phyloP scores from a whole-genome alignment of 2,329 filamentous ascomycete genomes.

The Calonectria pauciramosa region DNA sequence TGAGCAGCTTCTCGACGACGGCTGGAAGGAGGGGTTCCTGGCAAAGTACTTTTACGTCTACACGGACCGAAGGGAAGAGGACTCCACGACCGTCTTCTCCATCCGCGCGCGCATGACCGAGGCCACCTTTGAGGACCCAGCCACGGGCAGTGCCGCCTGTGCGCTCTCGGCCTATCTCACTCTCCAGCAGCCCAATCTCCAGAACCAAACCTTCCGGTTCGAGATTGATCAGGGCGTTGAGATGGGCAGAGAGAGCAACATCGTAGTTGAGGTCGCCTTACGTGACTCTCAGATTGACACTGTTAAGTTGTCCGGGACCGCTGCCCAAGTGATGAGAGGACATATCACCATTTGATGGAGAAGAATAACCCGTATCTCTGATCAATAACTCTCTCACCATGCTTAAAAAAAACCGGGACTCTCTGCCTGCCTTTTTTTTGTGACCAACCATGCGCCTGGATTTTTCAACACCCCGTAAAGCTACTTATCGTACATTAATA shows the following conservation, averaged over 20 bases:
- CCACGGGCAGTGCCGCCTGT: slow-evolving; percentile 74
- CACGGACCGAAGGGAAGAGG: slow-evolving; percentile 47
- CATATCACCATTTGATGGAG: slow-evolving; percentile 44
- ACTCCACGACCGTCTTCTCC: slow-evolving; percentile 44
- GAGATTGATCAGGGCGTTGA: slow-evolving; percentile 76
- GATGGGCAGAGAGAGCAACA: slow-evolving; percentile 72
- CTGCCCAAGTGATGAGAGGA: slow-evolving; percentile 53
- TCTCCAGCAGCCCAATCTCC: slow-evolving; percentile 52
- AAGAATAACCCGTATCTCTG: slow-evolving; percentile 4
- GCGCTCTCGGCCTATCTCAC: slow-evolving; percentile 69
- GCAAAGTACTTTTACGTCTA: slow-evolving; percentile 72
- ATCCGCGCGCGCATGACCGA: slow-evolving; percentile 74
- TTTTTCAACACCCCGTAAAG: slow-evolving; percentile 44
- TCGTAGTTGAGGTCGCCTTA: slow-evolving; percentile 60
- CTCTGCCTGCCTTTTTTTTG: not conserved
- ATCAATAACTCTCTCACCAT: slow-evolving; percentile 4
- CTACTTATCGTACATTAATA: slow-evolving; percentile 55
- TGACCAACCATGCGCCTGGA: slow-evolving; percentile 45
- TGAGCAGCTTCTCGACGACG: slow-evolving; percentile 61
- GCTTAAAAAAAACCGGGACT: not conserved
- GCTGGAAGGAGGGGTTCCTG: slow-evolving; percentile 68
- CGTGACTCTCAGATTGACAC: slow-evolving; percentile 48
- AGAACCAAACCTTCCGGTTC: slow-evolving; percentile 56
- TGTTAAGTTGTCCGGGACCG: slow-evolving; percentile 52
- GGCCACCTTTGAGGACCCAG: slow-evolving; percentile 67